These are phyloP conservation scores for Aureobasidium lini DNA, from an alignment of 2,329 filamentous ascomycete genomes.

Conservation along the genomic window DNA sequence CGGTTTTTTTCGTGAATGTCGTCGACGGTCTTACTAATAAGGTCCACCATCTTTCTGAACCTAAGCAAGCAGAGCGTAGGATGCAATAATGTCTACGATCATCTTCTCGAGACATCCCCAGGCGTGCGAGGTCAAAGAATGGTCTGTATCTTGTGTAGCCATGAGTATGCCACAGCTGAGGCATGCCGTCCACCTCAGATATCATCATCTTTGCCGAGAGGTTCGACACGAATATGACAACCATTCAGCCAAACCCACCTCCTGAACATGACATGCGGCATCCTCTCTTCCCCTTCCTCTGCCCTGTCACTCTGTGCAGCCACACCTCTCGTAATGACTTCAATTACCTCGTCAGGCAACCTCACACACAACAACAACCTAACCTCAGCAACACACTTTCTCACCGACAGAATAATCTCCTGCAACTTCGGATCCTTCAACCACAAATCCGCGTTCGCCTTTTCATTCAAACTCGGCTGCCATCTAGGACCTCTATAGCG, in stretches of 20 bases:
- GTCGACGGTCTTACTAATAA: too few species aligned
- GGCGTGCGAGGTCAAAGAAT: too few species aligned
- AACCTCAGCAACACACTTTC: slow-evolving; percentile 13
- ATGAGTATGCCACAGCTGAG: neutral
- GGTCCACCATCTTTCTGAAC: too few species aligned
- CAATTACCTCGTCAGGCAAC: neutral
- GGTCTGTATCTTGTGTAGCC: too few species aligned
- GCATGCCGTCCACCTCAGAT: neutral
- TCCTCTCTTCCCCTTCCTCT: neutral
- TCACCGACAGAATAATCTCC: slow-evolving; percentile 15
- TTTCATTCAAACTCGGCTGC: slow-evolving; percentile 18
- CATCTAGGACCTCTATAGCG: slow-evolving; percentile 27
- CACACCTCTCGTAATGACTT: neutral
- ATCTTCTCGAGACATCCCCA: too few species aligned
- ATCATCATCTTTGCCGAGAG: slow-evolving; percentile 8
- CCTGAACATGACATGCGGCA: slow-evolving; percentile 7
- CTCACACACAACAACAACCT: slow-evolving; percentile 7
- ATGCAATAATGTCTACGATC: too few species aligned
- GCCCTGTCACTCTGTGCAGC: neutral
- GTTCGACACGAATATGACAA: slow-evolving; percentile 13
- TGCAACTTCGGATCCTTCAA: slow-evolving; percentile 15
- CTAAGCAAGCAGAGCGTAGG: too few species aligned
- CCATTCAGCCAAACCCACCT: slow-evolving; percentile 8
- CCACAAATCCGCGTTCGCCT: slow-evolving; percentile 16
- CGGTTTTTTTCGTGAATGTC: too few species aligned